A percentile compares a stretch with the other conserved stretches of the same genome.
Evolutionary conservation across 2,329 filamentous ascomycete genomes (phyloP).

Genomic region (Aspergillus japonicus): DNA sequence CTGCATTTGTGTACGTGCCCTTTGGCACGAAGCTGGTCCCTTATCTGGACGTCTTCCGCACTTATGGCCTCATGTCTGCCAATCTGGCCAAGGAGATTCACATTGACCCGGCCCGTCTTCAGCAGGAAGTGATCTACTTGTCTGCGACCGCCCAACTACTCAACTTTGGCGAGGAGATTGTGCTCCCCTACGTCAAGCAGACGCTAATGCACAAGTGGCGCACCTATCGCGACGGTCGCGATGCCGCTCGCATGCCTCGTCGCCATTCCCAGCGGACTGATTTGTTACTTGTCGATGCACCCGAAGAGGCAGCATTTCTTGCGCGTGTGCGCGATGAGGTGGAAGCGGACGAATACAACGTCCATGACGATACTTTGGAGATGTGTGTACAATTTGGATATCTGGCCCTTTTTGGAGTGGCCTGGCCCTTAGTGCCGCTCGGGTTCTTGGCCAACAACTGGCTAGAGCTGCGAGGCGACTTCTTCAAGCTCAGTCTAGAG

Average conservation of each 20-base stretch:
- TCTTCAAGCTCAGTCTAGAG: constrained; percentile 87
- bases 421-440: constrained; percentile 89
- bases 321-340: constrained; percentile 78
- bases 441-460: constrained; percentile 95
- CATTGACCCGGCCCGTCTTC: constrained; percentile 79
- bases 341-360: constrained; percentile 80
- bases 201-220: constrained; percentile 70
- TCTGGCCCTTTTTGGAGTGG: constrained; percentile 82
- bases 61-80: constrained; percentile 45
- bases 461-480: constrained; percentile 90
- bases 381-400: constrained; percentile 93
- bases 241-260: constrained; percentile 35
- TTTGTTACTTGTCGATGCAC: constrained; percentile 59
- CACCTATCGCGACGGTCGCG: constrained; percentile 25
- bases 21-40: constrained; percentile 83
- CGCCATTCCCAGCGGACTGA: constrained; percentile 42
- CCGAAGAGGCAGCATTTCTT: constrained; percentile 79
- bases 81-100: constrained; percentile 61
- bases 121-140: constrained; percentile 92
- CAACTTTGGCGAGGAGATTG: constrained; percentile 77
- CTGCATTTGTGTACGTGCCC: constrained; percentile 90
- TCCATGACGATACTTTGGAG: constrained; percentile 85
- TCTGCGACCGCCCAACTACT: constrained; percentile 92
- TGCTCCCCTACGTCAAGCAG: constrained; percentile 82
- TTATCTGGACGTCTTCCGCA: constrained; percentile 77